Evolutionary conservation across 805 yeast species (phyloP).

Genomic region (Groenewaldozyma tartarivorans): DNA sequence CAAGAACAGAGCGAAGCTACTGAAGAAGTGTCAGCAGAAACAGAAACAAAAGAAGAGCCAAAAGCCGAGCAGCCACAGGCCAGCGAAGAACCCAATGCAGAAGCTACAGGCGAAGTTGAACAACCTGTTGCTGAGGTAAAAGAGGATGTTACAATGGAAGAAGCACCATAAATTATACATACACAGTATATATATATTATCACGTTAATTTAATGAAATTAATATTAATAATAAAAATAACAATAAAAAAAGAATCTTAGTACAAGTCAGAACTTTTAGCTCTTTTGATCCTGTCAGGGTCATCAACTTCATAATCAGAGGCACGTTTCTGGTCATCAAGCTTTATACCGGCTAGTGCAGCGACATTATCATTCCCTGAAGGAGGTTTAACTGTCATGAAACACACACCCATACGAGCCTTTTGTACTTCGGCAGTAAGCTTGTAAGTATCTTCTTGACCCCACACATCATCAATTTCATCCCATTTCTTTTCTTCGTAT

Average conservation of each 20-base stretch:
- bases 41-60: constrained; percentile 1
- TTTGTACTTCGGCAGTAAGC: constrained; percentile 37
- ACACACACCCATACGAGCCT: constrained; percentile 53
- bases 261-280: background rate
- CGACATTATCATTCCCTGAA: background rate
- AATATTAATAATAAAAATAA: too few species aligned
- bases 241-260: too few species aligned
- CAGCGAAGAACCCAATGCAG: constrained; percentile 6
- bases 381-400: constrained; percentile 40
- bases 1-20: constrained; percentile 1
- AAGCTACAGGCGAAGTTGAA: constrained; percentile 4
- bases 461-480: constrained; percentile 42
- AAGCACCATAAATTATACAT: background rate
- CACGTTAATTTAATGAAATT: background rate
- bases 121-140: constrained; percentile 2
- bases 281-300: too few species aligned
- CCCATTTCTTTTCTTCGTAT: constrained; percentile 36
- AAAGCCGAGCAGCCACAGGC: constrained; percentile 2
- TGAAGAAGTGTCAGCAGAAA: background rate
- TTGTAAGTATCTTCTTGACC: constrained; percentile 37
- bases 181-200: constrained; percentile 3
- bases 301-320: constrained; percentile 1
- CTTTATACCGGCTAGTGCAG: background rate
- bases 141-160: background rate
- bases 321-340: background rate